These are phyloP conservation scores for Pseudocercospora musae DNA, from an alignment of 2,329 filamentous ascomycete genomes.

Conservation along the genomic window DNA sequence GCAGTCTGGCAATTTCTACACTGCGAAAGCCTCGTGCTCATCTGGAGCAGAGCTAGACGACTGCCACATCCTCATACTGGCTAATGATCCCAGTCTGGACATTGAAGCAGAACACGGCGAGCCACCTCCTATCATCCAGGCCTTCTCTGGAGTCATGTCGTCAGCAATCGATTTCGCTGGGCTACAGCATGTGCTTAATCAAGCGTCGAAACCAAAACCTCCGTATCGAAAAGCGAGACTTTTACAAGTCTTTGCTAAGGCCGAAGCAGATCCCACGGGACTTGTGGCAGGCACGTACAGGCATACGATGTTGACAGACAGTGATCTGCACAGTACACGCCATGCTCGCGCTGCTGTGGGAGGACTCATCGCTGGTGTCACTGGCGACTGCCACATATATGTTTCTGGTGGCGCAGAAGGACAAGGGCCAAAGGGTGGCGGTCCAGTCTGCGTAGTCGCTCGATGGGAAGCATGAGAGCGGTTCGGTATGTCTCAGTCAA, in stretches of 20 bases:
- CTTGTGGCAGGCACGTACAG: conserved; percentile 1
- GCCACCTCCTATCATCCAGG: background rate
- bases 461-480: background rate
- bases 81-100: background rate
- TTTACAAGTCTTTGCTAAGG: conserved; percentile 10
- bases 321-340: conserved; percentile 9
- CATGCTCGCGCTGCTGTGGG: conserved; percentile 12
- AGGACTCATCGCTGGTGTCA: conserved; percentile 9
- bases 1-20: conserved; percentile 1
- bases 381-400: conserved; percentile 10
- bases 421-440: conserved; percentile 1
- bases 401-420: conserved; percentile 11
- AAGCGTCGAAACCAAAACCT: background rate
- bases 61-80: conserved; percentile 11
- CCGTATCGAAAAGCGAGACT: conserved; percentile 4
- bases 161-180: conserved; percentile 5
- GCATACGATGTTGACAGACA: conserved; percentile 14
- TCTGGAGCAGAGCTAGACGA: conserved; percentile 11
- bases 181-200: background rate
- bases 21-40: conserved; percentile 8
- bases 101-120: background rate
- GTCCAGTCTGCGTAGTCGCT: background rate
- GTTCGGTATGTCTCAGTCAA: background rate
- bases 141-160: conserved; percentile 1
- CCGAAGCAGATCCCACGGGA: conserved; percentile 12